Percentiles rank a stretch among this genome's conserved stretches.
Evolutionary conservation across 345 rosid species (phyloP).

Genomic region (Euclidium syriacum): DNA sequence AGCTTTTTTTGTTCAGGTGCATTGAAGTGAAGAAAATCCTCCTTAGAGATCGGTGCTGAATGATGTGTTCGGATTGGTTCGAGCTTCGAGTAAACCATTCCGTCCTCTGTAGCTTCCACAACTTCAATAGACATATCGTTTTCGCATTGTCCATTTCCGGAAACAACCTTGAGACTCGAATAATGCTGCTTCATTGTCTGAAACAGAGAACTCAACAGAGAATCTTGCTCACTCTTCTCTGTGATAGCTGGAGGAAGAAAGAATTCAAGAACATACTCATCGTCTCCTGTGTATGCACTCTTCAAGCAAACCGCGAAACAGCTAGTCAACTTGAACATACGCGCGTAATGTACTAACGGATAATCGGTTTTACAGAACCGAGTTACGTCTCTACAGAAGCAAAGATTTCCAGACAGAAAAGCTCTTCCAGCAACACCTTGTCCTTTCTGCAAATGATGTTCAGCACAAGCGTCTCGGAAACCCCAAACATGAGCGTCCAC

Average conservation of each 20-base stretch:
- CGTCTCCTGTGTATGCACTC: slow-evolving; percentile 74
- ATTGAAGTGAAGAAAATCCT: slow-evolving; percentile 23
- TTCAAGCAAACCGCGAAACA: slow-evolving; percentile 79
- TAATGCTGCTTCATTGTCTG: slow-evolving; percentile 78
- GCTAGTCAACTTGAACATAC: slow-evolving; percentile 70
- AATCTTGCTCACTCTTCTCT: slow-evolving; percentile 43
- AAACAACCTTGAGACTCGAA: slow-evolving; percentile 72
- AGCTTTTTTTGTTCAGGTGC: slow-evolving; percentile 36
- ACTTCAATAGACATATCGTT: slow-evolving; percentile 52
- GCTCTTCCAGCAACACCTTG: slow-evolving; percentile 94
- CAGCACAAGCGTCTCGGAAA: slow-evolving; percentile 84
- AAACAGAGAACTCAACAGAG: slow-evolving; percentile 56
- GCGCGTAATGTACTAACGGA: slow-evolving; percentile 96
- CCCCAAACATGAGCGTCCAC: slow-evolving; percentile 97
- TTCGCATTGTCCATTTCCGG: slow-evolving; percentile 52
- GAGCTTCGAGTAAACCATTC: slow-evolving; percentile 41
- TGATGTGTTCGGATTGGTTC: slow-evolving; percentile 45
- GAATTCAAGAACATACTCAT: slow-evolving; percentile 82
- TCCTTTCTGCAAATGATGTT: slow-evolving; percentile 93
- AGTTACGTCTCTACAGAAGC: slow-evolving; percentile 71
- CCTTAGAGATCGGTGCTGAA: slow-evolving; percentile 26
- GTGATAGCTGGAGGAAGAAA: slow-evolving; percentile 59
- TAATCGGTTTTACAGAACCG: slow-evolving; percentile 79
- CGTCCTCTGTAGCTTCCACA: slow-evolving; percentile 45
- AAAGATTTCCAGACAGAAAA: slow-evolving; percentile 60